Evolutionary conservation across 805 yeast species (phyloP), one percentile per base, ranked within the genome.

Genomic region (Zygosaccharomyces lentus): DNA sequence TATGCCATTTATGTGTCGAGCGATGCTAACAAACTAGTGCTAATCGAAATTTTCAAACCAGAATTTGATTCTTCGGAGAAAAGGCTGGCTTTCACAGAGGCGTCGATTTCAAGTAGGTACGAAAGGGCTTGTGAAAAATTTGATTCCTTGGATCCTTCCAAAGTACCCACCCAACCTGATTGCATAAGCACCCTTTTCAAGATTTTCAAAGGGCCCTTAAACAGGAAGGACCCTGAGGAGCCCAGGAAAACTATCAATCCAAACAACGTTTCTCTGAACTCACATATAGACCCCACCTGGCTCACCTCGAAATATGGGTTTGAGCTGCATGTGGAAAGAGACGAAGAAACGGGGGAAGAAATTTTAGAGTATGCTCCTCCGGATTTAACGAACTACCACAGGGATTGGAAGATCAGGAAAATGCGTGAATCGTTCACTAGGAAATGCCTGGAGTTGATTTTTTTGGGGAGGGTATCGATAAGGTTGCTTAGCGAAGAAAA

Each of bases 161-260:
- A 37, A 5, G 37, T 66, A 1, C 90, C 95, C 0, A 66, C 77
- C 2, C 75, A 81, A 2, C 61, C 75, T 0, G 76, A 74, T 36
- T 83, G 95, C 54, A 68, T 84, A 17, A 68, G 70, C 40, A 82
- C 87, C 0, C 57, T 87, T 13, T 72, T 76, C 53, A 80, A 78
- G 49, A 82, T 84, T 7, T 66, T 87, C 38, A 77, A 72, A 51
- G 90, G 88, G 1, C 91, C 95, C 0, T 62, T 87, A 17, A 60
- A 69, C 16, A 55, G 64, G 7, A 61, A 74, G 19, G 63, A 59
- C 2, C 66, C 74, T 2, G 66, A 62, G 2, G 75, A 72, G 4
- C 77, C 75, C 9, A 64, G 71, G 2, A 81, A 77, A 55, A 78
- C 84, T 0, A 81, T 88, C 31, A 70, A 74, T 49, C 62, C 77